Percentiles rank a stretch among this genome's conserved stretches.
Conservation (phyloP, 176 grass and related monocot species). For the Bothriochloa decipiens region DNA sequence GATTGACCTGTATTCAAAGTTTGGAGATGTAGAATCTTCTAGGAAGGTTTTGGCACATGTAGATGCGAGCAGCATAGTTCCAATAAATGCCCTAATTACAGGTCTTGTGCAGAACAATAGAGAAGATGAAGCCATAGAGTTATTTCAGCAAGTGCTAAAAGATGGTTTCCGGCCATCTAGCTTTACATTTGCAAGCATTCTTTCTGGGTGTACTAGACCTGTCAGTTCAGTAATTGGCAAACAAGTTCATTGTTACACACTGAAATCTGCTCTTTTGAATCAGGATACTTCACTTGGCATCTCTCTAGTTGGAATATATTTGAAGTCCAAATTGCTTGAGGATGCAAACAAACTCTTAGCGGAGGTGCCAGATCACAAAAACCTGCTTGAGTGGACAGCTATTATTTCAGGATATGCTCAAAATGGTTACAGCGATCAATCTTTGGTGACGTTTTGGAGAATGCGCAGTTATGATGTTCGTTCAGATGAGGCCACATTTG, state of each 20-base stretch:
- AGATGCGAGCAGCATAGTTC: constrained; percentile 53
- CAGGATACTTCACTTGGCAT: constrained; percentile 54
- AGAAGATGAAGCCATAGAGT: constrained; percentile 52
- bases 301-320: constrained; percentile 60
- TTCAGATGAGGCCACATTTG: constrained; percentile 63
- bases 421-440: constrained; percentile 62
- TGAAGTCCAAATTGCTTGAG: constrained; percentile 64
- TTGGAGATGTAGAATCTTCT: constrained; percentile 55
- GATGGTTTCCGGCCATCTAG: constrained; percentile 57
- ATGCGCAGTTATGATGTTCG: constrained; percentile 53
- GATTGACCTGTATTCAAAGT: constrained; percentile 72
- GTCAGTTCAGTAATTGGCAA: constrained; percentile 49
- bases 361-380: constrained; percentile 59
- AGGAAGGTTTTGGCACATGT: constrained; percentile 60
- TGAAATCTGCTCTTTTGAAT: constrained; percentile 64
- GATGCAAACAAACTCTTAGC: constrained; percentile 58
- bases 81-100: constrained; percentile 64
- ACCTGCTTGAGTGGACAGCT: constrained; percentile 61
- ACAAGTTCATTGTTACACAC: constrained; percentile 56
- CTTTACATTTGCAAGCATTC: constrained; percentile 65
- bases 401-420: constrained; percentile 87
- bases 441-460: constrained; percentile 63
- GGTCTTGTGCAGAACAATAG: constrained; percentile 65
- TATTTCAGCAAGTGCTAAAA: constrained; percentile 53
- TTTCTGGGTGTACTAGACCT: constrained; percentile 54